Evolutionary conservation across 345 rosid species (phyloP), one percentile per base, ranked within the genome.

Genomic region (Eucalyptus cloeziana): DNA sequence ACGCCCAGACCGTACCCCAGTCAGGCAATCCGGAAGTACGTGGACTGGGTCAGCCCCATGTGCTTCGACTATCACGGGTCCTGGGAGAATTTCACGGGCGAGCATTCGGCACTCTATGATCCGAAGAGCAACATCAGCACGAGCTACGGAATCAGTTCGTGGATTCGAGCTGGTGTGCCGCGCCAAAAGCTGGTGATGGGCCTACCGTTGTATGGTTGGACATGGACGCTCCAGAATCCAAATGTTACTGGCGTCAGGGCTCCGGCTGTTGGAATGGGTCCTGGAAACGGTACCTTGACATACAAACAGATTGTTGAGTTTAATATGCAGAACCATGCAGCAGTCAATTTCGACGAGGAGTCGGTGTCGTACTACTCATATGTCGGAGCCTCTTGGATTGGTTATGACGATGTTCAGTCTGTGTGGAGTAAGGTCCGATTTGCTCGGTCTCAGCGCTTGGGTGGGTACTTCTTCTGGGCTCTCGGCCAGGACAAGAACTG

Each of bases 391-490:
- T n/a, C 67, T 24, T 92, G 95, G 96, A 85, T 91, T 30, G 94
- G 94, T 88, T 92, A 93, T 85, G 95, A 94, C 44, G 97, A 92
- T 45, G 45, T 43, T 17, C 2, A 19, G 86, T 92, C 94, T 31
- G 60, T 79, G 21, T 85, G 62, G 85, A 19, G 37, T 85, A 94
- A 93, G 91, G 90, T 92, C 67, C 80, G 8, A 15, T 94, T 87
- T 87, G 93, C 94, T 2, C 56, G 49, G 87, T 60, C 4, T 81
- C 31, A 64, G 94, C 93, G 88, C 86, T 94, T 85, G 90, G 91
- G 45, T 12, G 95, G 96, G 14, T 94, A 90, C 64, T 93, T 93
- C 90, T 93, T 93, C 60, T 93, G 96, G 95, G 94, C 94, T 51
- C 88, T 94, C 21, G 92, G 93, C 52, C 91, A 83, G 89, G 95